Percentiles rank a stretch among this genome's conserved stretches.
Evolutionary conservation across 106 monocot species (phyloP).

Genomic region (Acorus calamus): DNA sequence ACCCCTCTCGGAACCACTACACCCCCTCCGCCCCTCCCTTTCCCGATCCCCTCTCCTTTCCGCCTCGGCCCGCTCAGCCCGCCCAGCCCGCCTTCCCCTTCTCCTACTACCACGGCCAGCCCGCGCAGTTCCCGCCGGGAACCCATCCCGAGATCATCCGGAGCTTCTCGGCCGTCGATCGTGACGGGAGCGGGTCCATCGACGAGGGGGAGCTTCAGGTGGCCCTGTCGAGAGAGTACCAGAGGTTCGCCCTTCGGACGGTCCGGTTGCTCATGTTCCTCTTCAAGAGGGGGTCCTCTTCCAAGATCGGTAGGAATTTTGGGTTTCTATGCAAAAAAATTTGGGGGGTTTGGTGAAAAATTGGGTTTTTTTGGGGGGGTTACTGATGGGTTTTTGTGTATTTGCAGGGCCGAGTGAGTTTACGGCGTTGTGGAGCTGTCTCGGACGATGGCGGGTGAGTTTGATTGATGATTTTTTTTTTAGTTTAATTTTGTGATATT

Average conservation of each 20-base stretch:
- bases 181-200: slow-evolving; percentile 61
- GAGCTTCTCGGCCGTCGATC: slow-evolving; percentile 60
- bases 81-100: background rate
- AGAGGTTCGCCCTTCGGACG: slow-evolving; percentile 39
- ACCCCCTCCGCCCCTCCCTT: too few species aligned
- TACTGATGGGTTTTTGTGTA: background rate
- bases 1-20: too few species aligned
- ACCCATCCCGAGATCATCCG: slow-evolving; percentile 44
- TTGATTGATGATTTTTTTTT: background rate
- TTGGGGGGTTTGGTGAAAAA: background rate
- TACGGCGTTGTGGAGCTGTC: slow-evolving; percentile 50
- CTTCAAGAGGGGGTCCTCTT: slow-evolving; percentile 39
- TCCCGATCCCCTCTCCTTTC: background rate
- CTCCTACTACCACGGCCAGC: slow-evolving; percentile 6
- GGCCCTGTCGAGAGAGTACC: slow-evolving; percentile 46
- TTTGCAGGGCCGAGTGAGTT: slow-evolving; percentile 55
- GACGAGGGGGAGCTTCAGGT: slow-evolving; percentile 67
- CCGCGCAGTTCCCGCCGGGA: slow-evolving; percentile 36
- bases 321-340: too few species aligned
- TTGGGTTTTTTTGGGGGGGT: background rate
- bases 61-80: background rate
- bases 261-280: slow-evolving; percentile 60
- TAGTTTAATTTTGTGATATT: background rate
- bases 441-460: slow-evolving; percentile 66
- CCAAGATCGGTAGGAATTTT: slow-evolving; percentile 23